Conservation (phyloP, 495 filamentous ascomycete genomes). For the Aspergillus funiculosus region DNA sequence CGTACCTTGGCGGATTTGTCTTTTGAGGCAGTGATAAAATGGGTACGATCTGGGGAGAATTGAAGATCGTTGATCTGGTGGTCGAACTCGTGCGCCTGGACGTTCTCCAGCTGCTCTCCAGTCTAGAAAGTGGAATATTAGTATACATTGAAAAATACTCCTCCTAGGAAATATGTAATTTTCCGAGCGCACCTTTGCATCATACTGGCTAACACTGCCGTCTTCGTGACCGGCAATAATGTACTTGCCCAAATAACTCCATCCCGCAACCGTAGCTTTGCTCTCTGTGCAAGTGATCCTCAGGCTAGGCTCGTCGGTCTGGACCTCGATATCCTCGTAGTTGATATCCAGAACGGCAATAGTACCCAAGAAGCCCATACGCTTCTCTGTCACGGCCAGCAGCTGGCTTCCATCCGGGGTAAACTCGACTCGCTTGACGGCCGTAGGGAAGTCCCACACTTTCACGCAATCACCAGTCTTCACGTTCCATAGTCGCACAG, state of each 20-base stretch:
- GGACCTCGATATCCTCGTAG: conserved; percentile 58
- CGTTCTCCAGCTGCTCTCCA: conserved; percentile 74
- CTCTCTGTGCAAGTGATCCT: conserved; percentile 86
- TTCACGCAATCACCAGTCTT: conserved; percentile 88
- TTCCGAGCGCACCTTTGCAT: conserved; percentile 66
- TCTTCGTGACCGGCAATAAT: conserved; percentile 98
- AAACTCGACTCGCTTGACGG: conserved; percentile 95
- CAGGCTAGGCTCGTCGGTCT: conserved; percentile 72
- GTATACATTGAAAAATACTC: too few species aligned
- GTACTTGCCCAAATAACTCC: conserved; percentile 85
- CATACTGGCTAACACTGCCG: conserved; percentile 87
- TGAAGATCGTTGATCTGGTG: conserved; percentile 87
- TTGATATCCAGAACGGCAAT: conserved; percentile 86
- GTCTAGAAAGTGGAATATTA: conserved; percentile 42
- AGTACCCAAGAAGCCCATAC: conserved; percentile 88
- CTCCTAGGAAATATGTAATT: too few species aligned
- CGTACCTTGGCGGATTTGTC: conserved; percentile 91
- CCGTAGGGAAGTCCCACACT: conserved; percentile 93
- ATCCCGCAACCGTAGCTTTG: conserved; percentile 95
- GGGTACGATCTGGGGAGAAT: conserved; percentile 87
- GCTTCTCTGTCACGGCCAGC: conserved; percentile 94
- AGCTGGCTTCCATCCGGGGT: conserved; percentile 83
- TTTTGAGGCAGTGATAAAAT: conserved; percentile 96
- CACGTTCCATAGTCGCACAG: conserved; percentile 94
- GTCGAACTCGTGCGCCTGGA: conserved; percentile 76